These are phyloP conservation scores for Coemansia sp. DNA, from an alignment of 192 early-diverging fungal species.

Conservation along the genomic window DNA sequence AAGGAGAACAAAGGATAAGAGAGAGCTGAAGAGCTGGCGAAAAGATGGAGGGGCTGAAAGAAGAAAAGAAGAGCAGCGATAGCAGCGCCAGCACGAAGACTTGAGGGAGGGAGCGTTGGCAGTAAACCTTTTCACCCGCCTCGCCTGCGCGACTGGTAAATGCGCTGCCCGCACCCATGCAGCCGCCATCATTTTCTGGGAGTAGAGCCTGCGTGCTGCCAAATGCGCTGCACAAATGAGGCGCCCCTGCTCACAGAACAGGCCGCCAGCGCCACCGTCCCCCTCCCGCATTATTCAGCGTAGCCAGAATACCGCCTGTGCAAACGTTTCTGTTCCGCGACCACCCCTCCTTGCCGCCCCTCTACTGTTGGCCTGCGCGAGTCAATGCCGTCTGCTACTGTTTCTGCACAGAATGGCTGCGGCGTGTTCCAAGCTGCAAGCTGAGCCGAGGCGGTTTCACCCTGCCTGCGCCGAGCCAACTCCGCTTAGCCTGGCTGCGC, in stretches of 20 bases:
- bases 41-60: not conserved
- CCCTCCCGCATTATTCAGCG: constrained; percentile 11
- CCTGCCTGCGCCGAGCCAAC: not conserved
- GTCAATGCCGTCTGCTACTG: not conserved
- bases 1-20: not conserved
- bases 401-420: not conserved
- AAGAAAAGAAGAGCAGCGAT: not conserved
- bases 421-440: not conserved
- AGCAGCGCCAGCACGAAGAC: not conserved
- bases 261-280: constrained; percentile 27
- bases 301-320: not conserved
- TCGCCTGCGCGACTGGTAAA: constrained; percentile 18
- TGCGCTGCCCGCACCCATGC: constrained; percentile 11
- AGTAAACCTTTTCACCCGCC: not conserved
- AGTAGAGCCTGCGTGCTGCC: not conserved
- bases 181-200: constrained; percentile 2
- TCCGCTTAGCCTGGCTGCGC: not conserved
- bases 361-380: not conserved
- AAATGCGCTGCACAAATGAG: constrained; percentile 9
- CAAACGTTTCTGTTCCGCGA: constrained; percentile 2
- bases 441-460: not conserved
- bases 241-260: constrained; percentile 24
- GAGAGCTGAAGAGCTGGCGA: not conserved
- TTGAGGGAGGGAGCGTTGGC: not conserved
- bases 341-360: not conserved